phyloP scores from a whole-genome alignment of 176 grass and related monocot genomes.

The Musa acuminata region DNA sequence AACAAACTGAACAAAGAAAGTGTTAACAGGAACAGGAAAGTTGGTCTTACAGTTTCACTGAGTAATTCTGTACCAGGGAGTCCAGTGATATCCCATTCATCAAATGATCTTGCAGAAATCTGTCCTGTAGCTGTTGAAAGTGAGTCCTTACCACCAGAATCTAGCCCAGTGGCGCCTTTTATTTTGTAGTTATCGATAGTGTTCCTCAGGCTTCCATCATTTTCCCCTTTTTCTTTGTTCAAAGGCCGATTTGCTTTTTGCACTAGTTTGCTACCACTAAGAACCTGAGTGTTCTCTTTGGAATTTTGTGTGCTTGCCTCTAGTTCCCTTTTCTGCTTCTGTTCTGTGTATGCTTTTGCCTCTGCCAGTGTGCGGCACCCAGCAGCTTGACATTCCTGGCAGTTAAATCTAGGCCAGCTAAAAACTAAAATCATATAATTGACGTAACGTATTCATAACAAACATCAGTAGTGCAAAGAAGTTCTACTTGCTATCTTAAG shows the following conservation, averaged over 20 bases:
- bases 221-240: constrained; percentile 38
- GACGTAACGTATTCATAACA: neutral
- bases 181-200: constrained; percentile 37
- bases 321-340: constrained; percentile 70
- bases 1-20: neutral
- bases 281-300: constrained; percentile 45
- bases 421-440: neutral
- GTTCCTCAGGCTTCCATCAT: constrained; percentile 48
- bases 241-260: constrained; percentile 52
- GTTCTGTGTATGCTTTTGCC: constrained; percentile 72
- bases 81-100: constrained; percentile 90
- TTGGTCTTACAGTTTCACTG: constrained; percentile 55
- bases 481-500: neutral
- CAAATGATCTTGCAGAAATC: constrained; percentile 42
- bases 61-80: constrained; percentile 80
- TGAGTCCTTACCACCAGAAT: constrained; percentile 48
- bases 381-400: constrained; percentile 71
- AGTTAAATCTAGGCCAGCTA: neutral
- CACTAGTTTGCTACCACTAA: constrained; percentile 41
- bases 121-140: constrained; percentile 33
- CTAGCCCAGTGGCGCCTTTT: constrained; percentile 47
- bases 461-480: neutral
- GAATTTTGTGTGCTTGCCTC: constrained; percentile 51
- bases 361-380: constrained; percentile 74
- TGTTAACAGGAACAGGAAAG: neutral